Evolutionary conservation across 805 yeast species (phyloP), one percentile per base, ranked within the genome.

Genomic region (Ogataea paradorogensis): DNA sequence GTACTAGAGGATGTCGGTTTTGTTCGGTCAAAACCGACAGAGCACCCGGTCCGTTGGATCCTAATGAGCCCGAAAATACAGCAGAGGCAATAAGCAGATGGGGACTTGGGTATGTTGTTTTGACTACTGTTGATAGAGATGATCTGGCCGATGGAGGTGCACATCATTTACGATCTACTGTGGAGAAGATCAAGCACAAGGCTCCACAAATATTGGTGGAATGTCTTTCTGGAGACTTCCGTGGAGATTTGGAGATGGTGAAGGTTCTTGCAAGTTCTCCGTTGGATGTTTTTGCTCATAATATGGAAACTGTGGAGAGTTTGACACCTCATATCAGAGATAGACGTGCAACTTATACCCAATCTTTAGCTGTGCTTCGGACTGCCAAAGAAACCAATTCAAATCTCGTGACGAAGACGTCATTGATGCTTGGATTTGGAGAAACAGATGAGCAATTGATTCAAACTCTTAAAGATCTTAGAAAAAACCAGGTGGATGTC

Each of bases 1-100:
- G 99, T 66, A 93, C 99, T 1, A 76, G 99, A 66, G 99, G 99
- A n/a, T 93, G 99, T 61, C 74, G 99, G 48, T 93, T 93, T 66
- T 93, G 99, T 62, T 86, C 96, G 1, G 99, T 93, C 33, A 93
- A 93, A 63, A 93, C 99, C 1, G 82, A 81, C 61, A 75, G 99
- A 56, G 67, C 67, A 1, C 99, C 99, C 1, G 80, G 82, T 1
- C 79, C 89, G 8, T 83, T 95, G 7, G 99, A 93, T 66, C 96
- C 97, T 15, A 80, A 74, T 71, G 99, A 93, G 63, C 99, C 99
- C 1, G 96, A 87, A 58, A 88, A 93, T 56, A 95, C 99, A 0
- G 98, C 98, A 0, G 96, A 86, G 53, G 99, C 99, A 22, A 89
- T 93, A 43, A 80, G 87, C 29, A 80, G 96, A 65, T 93, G 99